A percentile compares a stretch with the other conserved stretches of the same genome.
phyloP scores from a whole-genome alignment of 306 rosid genomes.

The Dryas drummondii region DNA sequence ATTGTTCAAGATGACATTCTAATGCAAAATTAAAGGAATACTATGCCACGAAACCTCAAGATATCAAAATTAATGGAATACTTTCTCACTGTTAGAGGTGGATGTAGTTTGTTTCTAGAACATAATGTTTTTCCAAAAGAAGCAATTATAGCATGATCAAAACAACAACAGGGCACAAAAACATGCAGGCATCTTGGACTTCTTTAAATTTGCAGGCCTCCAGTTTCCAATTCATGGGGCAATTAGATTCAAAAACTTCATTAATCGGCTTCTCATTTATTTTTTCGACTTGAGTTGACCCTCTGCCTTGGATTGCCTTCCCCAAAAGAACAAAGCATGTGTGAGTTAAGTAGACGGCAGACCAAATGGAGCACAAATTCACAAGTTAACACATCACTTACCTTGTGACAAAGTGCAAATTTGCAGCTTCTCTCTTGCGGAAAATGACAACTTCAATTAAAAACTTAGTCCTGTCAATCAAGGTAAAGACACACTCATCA shows the following conservation, averaged over 20 bases:
- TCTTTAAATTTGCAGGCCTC: neutral
- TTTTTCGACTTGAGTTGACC: neutral
- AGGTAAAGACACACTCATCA: conserved; percentile 11
- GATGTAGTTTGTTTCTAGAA: no score
- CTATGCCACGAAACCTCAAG: neutral
- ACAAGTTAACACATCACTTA: neutral
- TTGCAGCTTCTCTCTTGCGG: neutral
- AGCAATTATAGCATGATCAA: no score
- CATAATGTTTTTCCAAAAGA: no score
- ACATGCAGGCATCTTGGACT: neutral
- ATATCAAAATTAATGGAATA: no score
- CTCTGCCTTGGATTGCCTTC: neutral
- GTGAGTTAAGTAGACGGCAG: neutral
- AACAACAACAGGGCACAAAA: neutral
- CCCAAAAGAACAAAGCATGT: neutral
- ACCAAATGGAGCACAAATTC: neutral
- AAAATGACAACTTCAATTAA: conserved; percentile 1
- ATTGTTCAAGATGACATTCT: neutral
- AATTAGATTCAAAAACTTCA: neutral
- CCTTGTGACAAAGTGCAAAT: neutral
- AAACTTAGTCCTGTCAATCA: neutral
- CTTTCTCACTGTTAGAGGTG: no score
- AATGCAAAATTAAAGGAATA: neutral
- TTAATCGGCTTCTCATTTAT: neutral
- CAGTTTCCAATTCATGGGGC: no score